Conservation (phyloP, 2,329 filamentous ascomycete genomes). For the Aspergillus arachidicola region DNA sequence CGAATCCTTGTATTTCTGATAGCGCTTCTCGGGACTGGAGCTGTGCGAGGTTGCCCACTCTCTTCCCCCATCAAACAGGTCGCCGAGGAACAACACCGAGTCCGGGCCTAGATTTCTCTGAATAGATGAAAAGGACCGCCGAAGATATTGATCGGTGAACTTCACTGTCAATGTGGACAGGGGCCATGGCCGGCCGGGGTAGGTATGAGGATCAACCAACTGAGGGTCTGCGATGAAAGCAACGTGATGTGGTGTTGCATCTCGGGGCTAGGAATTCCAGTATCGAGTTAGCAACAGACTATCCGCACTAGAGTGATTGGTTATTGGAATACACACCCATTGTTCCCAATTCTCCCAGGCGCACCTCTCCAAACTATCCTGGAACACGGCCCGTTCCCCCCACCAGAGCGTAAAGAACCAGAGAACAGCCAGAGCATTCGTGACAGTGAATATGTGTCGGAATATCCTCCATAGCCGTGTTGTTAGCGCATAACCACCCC, state of each 20-base stretch:
- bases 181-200: slow-evolving; percentile 78
- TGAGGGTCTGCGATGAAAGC: slow-evolving; percentile 88
- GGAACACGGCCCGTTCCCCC: slow-evolving; percentile 81
- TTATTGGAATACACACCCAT: slow-evolving; percentile 65
- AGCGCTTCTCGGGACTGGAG: slow-evolving; percentile 65
- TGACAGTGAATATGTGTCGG: slow-evolving; percentile 45
- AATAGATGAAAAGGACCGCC: slow-evolving; percentile 76
- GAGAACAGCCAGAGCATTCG: slow-evolving; percentile 67
- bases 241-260: slow-evolving; percentile 78
- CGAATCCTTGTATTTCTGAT: slow-evolving; percentile 72
- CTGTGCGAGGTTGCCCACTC: slow-evolving; percentile 82
- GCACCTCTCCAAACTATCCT: slow-evolving; percentile 70
- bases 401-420: slow-evolving; percentile 81
- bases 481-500: slow-evolving; percentile 20
- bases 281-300: slow-evolving; percentile 6
- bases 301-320: not conserved
- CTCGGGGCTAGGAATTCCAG: slow-evolving; percentile 62
- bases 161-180: slow-evolving; percentile 66
- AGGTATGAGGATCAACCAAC: slow-evolving; percentile 92
- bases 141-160: slow-evolving; percentile 89
- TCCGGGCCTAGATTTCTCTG: slow-evolving; percentile 79
- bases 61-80: slow-evolving; percentile 91
- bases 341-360: slow-evolving; percentile 86
- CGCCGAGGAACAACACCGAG: slow-evolving; percentile 86
- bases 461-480: slow-evolving; percentile 15